Evolutionary conservation across 352 stramenopile species (phyloP), one percentile per base, ranked within the genome.

Genomic region (Phytophthora pisi): DNA sequence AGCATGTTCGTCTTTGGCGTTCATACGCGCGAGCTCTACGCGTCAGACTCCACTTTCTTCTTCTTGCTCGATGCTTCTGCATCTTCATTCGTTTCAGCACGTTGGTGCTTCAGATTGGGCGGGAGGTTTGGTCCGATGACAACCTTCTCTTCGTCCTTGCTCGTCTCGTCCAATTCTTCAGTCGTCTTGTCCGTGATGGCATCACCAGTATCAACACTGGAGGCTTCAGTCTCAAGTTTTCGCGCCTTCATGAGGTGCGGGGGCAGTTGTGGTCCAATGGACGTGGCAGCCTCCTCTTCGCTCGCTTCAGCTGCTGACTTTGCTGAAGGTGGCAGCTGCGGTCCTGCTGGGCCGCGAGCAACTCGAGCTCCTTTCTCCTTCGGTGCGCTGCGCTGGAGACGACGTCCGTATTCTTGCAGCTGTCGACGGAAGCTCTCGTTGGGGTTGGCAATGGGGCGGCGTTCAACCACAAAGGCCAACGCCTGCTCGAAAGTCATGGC

Each of bases 351-450:
- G 6, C 72, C 68, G 36, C 72, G 68, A 54, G 24, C 68, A 59
- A n/a, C 53, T 62, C 68, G 59, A 62, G 60, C 51, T 31, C 38
- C 45, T 64, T 79, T 79, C 55, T 68, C 58, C 23, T 65, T 75
- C 9, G 50, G 50, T 18, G 34, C 50, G 24, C 51, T 49, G 8
- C 83, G 74, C 6, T 79, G 66, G 40, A 90, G 65, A 46, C 72
- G 83, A 43, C 73, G 70, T 42, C 58, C 80, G 47, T 84, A 95
- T 20, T 80, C 75, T 7, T 84, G 64, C 51, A 95, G 66, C 53
- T 95, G 88, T 7, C 50, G 64, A 34, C 75, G 77, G 58, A 95
- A 95, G 43, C 78, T 88, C 38, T 81, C 72, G 51, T 95, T 95
- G 20, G 88, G 88, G 51, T 91, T 89, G 30, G 76, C 86, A n/a